phyloP scores from a whole-genome alignment of 2,329 filamentous ascomycete species.

The Xylariaceae sp. region DNA sequence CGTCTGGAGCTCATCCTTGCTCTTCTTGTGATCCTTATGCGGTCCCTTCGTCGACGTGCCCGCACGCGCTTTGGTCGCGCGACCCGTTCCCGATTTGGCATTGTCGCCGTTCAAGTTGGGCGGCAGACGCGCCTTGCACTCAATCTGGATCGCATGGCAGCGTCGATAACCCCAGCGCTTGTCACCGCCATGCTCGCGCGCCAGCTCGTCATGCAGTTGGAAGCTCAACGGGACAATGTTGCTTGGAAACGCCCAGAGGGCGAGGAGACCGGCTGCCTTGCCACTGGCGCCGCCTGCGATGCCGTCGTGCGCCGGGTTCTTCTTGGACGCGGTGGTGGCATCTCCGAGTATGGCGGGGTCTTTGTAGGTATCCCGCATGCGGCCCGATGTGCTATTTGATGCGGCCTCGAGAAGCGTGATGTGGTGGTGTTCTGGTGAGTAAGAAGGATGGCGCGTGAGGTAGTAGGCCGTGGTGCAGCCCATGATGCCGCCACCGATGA shows the following conservation, averaged over 20 bases:
- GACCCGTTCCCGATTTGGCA: no score
- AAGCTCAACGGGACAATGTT: conserved; percentile 68
- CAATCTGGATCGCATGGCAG: conserved; percentile 32
- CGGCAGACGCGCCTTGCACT: conserved; percentile 30
- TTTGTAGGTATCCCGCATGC: conserved; percentile 31
- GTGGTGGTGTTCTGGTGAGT: conserved; percentile 56
- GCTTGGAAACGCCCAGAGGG: conserved; percentile 67
- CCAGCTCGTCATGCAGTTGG: conserved; percentile 62
- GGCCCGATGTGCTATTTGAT: conserved; percentile 36
- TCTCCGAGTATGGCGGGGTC: conserved; percentile 32
- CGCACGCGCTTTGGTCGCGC: no score
- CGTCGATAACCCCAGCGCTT: conserved; percentile 65
- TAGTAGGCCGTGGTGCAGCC: conserved; percentile 71
- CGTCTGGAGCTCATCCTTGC: conserved; percentile 27
- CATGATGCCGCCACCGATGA: conserved; percentile 66
- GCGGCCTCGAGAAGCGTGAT: conserved; percentile 70
- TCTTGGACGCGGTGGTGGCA: conserved; percentile 22
- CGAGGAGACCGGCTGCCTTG: conserved; percentile 70
- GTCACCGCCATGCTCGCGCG: conserved; percentile 61
- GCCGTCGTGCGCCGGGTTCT: conserved; percentile 34
- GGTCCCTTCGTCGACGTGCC: conserved; percentile 22
- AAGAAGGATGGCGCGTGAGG: conserved; percentile 64
- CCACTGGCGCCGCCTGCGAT: conserved; percentile 72
- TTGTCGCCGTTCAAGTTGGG: conserved; percentile 16
- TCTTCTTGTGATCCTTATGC: conserved; percentile 31